Evolutionary conservation across 495 filamentous ascomycete species (phyloP).

Genomic region (Geopyxis carbonaria): DNA sequence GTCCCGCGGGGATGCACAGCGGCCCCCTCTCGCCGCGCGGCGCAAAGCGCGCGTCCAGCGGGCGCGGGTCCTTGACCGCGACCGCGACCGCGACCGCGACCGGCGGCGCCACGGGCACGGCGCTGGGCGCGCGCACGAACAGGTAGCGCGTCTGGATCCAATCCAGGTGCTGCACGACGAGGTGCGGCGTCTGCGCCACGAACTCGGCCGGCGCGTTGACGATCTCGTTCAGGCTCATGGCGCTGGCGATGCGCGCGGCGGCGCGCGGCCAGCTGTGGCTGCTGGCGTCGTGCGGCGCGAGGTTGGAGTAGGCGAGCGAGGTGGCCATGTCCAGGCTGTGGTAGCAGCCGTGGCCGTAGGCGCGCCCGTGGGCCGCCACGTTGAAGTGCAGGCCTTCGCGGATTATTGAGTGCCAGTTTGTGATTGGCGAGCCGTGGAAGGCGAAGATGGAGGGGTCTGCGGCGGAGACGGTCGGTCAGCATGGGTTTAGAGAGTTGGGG

Average conservation of each 20-base stretch:
- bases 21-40: too few species aligned
- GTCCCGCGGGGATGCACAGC: too few species aligned
- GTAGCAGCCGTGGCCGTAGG: conserved; percentile 70
- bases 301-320: conserved; percentile 40
- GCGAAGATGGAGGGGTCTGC: conserved; percentile 57
- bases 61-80: too few species aligned
- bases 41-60: too few species aligned
- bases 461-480: conserved; percentile 4
- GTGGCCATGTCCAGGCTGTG: conserved; percentile 41
- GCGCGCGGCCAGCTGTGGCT: conserved; percentile 54
- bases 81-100: too few species aligned
- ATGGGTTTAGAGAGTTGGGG: not conserved
- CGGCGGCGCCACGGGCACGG: too few species aligned
- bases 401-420: conserved; percentile 85
- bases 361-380: conserved; percentile 42
- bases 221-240: conserved; percentile 75
- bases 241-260: conserved; percentile 36
- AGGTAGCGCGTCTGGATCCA: conserved; percentile 91
- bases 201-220: conserved; percentile 58
- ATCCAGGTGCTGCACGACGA: conserved; percentile 58
- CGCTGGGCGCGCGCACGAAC: conserved; percentile 49
- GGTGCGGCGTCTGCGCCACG: conserved; percentile 36
- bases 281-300: not conserved
- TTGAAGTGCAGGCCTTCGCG: conserved; percentile 65
- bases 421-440: conserved; percentile 61